Evolutionary conservation across 139 green algal species (phyloP).

Genomic region (Raphidocelis subcapitata): DNA sequence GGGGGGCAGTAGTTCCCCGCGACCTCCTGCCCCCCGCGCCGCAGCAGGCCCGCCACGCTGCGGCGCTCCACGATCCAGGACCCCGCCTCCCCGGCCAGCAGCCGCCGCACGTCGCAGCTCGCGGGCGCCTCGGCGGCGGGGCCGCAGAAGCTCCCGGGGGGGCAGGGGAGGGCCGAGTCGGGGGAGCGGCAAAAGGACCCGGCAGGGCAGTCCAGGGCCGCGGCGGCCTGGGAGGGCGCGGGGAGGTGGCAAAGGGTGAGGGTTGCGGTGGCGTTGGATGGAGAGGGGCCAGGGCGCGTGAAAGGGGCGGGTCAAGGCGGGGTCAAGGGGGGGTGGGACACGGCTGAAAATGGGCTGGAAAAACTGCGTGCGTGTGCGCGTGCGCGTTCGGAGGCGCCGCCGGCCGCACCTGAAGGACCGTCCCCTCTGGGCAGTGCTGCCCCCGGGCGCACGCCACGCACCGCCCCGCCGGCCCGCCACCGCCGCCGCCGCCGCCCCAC

Average conservation of each 20-base stretch:
- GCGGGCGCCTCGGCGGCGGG: not conserved
- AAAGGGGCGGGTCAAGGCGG: too few species aligned
- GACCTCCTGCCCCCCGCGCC: not conserved
- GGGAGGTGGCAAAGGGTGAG: not conserved
- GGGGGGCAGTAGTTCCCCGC: not conserved
- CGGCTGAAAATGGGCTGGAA: too few species aligned
- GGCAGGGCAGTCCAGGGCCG: conserved; percentile 26
- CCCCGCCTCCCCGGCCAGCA: not conserved
- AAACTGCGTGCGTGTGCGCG: too few species aligned
- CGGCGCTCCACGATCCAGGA: not conserved
- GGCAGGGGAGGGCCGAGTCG: conserved; percentile 6
- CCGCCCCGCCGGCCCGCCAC: conserved; percentile 5
- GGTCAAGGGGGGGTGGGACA: too few species aligned
- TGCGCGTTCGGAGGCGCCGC: not conserved
- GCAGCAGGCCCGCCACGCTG: not conserved
- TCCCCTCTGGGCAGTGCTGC: conserved; percentile 41
- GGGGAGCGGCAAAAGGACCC: conserved; percentile 43
- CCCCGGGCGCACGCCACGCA: conserved; percentile 33
- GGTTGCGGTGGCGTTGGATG: too few species aligned
- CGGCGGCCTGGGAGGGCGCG: conserved; percentile 9
- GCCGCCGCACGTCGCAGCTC: not conserved
- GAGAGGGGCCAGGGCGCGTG: too few species aligned
- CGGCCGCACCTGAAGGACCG: not conserved
- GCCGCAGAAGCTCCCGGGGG: conserved; percentile 8
- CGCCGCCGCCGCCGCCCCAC: not conserved